These are phyloP conservation scores for Xylariaceae sp. DNA, from an alignment of 2,329 filamentous ascomycete genomes.

Conservation along the genomic window DNA sequence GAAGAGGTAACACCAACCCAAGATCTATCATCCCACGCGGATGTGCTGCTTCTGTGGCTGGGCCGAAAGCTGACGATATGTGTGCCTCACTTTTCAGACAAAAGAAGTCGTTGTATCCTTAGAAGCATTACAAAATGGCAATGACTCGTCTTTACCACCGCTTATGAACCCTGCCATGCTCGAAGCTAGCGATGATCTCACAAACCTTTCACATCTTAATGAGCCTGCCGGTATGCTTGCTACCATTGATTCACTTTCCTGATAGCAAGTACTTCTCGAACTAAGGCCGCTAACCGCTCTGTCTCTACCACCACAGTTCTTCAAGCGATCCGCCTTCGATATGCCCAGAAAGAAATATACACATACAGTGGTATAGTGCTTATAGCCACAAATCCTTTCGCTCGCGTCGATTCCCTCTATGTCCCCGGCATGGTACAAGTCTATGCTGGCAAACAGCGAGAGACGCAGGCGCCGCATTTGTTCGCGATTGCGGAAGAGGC, in stretches of 20 bases:
- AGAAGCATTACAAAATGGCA: slow-evolving; percentile 71
- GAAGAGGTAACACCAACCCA: slow-evolving; percentile 65
- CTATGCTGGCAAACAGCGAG: slow-evolving; percentile 93
- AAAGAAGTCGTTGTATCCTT: slow-evolving; percentile 75
- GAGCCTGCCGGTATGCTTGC: slow-evolving; percentile 75
- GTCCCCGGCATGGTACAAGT: slow-evolving; percentile 99
- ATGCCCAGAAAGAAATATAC: slow-evolving; percentile 98
- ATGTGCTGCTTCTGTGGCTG: not conserved
- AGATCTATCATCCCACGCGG: not conserved
- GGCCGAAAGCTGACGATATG: slow-evolving; percentile 15
- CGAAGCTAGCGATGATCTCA: slow-evolving; percentile 96
- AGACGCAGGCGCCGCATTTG: slow-evolving; percentile 93
- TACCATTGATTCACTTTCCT: slow-evolving; percentile 3
- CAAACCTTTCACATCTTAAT: slow-evolving; percentile 95
- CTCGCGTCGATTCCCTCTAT: slow-evolving; percentile 94
- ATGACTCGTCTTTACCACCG: slow-evolving; percentile 76
- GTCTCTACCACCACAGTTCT: slow-evolving; percentile 57
- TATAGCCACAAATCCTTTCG: slow-evolving; percentile 97
- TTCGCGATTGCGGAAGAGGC: slow-evolving; percentile 99
- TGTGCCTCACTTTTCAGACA: slow-evolving; percentile 47
- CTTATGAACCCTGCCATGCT: slow-evolving; percentile 98
- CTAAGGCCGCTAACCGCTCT: slow-evolving; percentile 16
- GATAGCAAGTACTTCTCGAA: slow-evolving; percentile 6
- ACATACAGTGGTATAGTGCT: slow-evolving; percentile 98
- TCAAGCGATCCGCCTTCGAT: slow-evolving; percentile 95